A percentile compares a stretch with the other conserved stretches of the same genome.
phyloP scores from a whole-genome alignment of 805 yeast genomes.

The Wickerhamomyces silvicola region DNA sequence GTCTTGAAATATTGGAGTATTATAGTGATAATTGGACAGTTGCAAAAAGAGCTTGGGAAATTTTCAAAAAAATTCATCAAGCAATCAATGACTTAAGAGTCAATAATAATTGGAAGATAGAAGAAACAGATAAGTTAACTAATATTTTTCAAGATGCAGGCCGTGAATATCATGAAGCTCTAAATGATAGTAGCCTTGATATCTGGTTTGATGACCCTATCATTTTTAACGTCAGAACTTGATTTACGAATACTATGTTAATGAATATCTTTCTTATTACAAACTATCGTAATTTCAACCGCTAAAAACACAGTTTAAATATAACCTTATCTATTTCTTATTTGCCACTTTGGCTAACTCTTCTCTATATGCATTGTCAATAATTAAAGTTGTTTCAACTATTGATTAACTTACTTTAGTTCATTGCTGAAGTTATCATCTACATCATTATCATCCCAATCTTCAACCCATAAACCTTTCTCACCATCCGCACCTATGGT shows the following conservation, averaged over 20 bases:
- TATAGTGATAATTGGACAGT: constrained; percentile 42
- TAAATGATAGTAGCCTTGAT: constrained; percentile 37
- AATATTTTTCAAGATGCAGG: constrained; percentile 37
- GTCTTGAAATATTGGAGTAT: constrained; percentile 39
- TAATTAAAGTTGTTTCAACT: neutral
- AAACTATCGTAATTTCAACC: neutral
- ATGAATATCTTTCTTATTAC: neutral
- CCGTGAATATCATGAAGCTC: constrained; percentile 38
- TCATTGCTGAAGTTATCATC: constrained; percentile 81
- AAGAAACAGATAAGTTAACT: constrained; percentile 34
- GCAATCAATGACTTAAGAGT: constrained; percentile 35
- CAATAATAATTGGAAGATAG: constrained; percentile 28
- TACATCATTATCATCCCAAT: constrained; percentile 95
- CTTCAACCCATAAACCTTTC: constrained; percentile 85
- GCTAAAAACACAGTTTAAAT: constrained; percentile 1
- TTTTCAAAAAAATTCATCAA: constrained; percentile 36
- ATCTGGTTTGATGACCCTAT: constrained; percentile 21
- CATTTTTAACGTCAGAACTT: neutral
- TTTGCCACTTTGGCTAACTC: constrained; percentile 19
- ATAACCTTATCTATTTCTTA: constrained; percentile 7
- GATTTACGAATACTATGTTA: neutral
- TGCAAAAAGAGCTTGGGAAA: constrained; percentile 37
- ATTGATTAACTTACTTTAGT: constrained; percentile 42
- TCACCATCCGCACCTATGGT: constrained; percentile 45
- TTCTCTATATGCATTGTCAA: constrained; percentile 5